Evolutionary conservation across 768 basidiomycete species (phyloP).

Genomic region (Multifurca ochricompacta): DNA sequence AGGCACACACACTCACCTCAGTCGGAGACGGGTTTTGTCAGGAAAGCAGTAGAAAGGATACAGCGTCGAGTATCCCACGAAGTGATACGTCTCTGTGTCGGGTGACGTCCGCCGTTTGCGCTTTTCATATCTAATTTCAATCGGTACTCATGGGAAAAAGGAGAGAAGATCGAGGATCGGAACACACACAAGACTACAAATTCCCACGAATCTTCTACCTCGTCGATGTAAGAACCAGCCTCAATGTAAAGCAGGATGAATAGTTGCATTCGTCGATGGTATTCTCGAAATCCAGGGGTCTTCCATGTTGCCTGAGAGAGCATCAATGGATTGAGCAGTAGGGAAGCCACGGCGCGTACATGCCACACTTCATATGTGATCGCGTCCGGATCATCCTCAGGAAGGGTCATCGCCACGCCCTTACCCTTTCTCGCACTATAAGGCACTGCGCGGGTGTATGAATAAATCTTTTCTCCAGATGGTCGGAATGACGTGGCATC

Average conservation of each 20-base stretch:
- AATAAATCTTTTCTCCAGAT: slow-evolving; percentile 62
- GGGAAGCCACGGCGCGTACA: slow-evolving; percentile 39
- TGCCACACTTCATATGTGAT: slow-evolving; percentile 88
- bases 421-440: slow-evolving; percentile 47
- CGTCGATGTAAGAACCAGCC: slow-evolving; percentile 89
- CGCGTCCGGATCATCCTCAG: slow-evolving; percentile 47
- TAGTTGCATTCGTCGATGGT: slow-evolving; percentile 87
- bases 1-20: slow-evolving; percentile 71
- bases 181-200: slow-evolving; percentile 73
- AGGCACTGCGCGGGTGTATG: slow-evolving; percentile 58
- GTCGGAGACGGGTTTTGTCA: slow-evolving; percentile 75
- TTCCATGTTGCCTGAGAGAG: slow-evolving; percentile 63
- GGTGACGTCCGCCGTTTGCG: slow-evolving; percentile 51
- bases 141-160: neutral
- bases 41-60: slow-evolving; percentile 97
- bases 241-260: slow-evolving; percentile 95
- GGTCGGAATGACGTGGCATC: slow-evolving; percentile 79
- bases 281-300: slow-evolving; percentile 84
- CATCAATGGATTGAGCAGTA: neutral
- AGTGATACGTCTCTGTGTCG: slow-evolving; percentile 68
- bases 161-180: neutral
- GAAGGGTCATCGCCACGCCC: slow-evolving; percentile 35
- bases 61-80: slow-evolving; percentile 88
- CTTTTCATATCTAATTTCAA: slow-evolving; percentile 67
- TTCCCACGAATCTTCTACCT: slow-evolving; percentile 92